Base-by-base conservation (phyloP, 2,329 filamentous ascomycete genomes). In the Fusarium irregulare region DNA sequence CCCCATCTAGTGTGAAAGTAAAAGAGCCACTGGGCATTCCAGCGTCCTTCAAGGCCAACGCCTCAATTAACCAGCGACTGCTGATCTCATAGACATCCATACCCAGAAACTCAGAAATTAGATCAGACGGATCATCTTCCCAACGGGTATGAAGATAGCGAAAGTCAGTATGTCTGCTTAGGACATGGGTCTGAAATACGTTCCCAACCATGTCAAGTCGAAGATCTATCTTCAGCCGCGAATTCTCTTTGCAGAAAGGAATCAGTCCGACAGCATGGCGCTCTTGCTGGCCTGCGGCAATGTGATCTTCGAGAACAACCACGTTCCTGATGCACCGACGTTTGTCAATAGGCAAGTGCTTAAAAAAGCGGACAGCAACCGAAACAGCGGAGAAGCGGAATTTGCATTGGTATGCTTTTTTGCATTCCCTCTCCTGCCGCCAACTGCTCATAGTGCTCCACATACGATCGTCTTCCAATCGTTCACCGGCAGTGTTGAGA, bases 21-120 rank as follows among this genome's bases (percentile, higher is more conserved):
- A 57, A 68, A 10, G 64, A 50, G 0, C 32, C 28, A 5, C 32
- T 1, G 7, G 64, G 66, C 55, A 69, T 69, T 5, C 64, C 64
- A 0, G 42, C 64, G 7, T 68, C 28, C 0, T 16, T 13, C 0
- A 60, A 27, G 16, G 42, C 34, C 0, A 64, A 1, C 0, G n/a
- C 56, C 3, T 57, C 55, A 2, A 7, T 2, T 7, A 1, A 34
- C 13, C 4, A 21, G 13, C n/a, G 0, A 6, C 1, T 51, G 18
- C 40, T 3, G 16, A 34, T 34, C 16, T 34, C 5, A 34, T 34
- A 16, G 32, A 34, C 4, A 34, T 18, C 32, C 32, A 18, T 34
- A 18, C 32, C 32, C 32, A 34, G 32, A 34, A 18, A 18, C 16
- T 34, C 16, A 18, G 32, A 34, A 10, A 34, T 34, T 10, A 34